Evolutionary conservation across 164 flowering plant species (phyloP).

Genomic region (Liriodendron chinense): DNA sequence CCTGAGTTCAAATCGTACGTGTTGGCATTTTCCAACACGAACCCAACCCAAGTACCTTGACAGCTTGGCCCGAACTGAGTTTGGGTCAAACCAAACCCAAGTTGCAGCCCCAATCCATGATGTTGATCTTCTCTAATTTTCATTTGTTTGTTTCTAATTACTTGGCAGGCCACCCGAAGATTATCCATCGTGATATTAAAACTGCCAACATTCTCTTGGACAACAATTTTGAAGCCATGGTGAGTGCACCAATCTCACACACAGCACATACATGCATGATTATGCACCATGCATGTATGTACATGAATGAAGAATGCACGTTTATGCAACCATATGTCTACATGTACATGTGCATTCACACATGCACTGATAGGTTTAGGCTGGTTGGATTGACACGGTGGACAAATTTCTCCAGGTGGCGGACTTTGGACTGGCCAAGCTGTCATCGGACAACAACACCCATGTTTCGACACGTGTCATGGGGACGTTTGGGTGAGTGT

Average conservation of each 20-base stretch:
- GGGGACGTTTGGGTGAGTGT: slow-evolving; percentile 90
- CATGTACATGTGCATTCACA: too few relatives aligned
- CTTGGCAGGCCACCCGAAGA: slow-evolving; percentile 68
- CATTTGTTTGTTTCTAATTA: background rate
- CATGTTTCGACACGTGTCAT: slow-evolving; percentile 90
- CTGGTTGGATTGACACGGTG: background rate
- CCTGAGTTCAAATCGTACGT: too few relatives aligned
- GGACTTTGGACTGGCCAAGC: slow-evolving; percentile 88
- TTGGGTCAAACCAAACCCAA: too few relatives aligned
- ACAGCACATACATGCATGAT: background rate
- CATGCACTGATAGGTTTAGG: background rate
- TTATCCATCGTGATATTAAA: slow-evolving; percentile 87
- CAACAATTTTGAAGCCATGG: slow-evolving; percentile 67
- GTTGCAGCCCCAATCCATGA: too few relatives aligned
- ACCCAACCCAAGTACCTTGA: too few relatives aligned
- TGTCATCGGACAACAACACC: slow-evolving; percentile 55
- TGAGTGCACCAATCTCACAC: slow-evolving; percentile 14
- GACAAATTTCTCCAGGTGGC: slow-evolving; percentile 51
- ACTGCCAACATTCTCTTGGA: slow-evolving; percentile 72
- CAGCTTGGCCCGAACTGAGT: too few relatives aligned
- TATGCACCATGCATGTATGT: background rate
- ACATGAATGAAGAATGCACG: background rate
- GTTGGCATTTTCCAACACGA: too few relatives aligned
- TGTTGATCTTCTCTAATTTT: too few relatives aligned
- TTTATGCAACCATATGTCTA: background rate